A percentile compares a stretch with the other conserved stretches of the same genome.
Evolutionary conservation across 805 yeast species (phyloP).

Genomic region (Cyberlindnera maritima): DNA sequence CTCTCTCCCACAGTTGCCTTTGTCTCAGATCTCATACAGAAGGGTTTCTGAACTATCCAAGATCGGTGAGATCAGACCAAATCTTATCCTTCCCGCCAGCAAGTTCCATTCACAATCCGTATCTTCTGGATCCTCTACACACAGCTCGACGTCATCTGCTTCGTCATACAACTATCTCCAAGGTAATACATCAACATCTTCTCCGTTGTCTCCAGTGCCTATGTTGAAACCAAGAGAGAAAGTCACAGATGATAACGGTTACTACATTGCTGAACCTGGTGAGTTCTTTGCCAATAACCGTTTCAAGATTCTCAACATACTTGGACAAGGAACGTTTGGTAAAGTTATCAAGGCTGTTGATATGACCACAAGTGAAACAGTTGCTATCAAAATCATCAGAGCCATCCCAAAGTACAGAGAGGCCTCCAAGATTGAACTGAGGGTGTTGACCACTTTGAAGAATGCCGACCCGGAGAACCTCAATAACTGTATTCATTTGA

Average conservation of each 20-base stretch:
- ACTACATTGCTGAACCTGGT: constrained; percentile 59
- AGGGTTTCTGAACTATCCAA: constrained; percentile 35
- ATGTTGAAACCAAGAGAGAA: constrained; percentile 9
- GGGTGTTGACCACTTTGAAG: constrained; percentile 74
- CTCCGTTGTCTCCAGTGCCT: constrained; percentile 23
- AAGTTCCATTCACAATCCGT: constrained; percentile 1
- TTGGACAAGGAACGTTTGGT: constrained; percentile 94
- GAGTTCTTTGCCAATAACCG: constrained; percentile 68
- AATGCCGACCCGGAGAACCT: constrained; percentile 60
- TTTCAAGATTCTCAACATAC: constrained; percentile 59
- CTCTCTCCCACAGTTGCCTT: constrained; percentile 52
- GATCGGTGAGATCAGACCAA: constrained; percentile 42
- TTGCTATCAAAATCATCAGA: constrained; percentile 90
- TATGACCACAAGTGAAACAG: constrained; percentile 45
- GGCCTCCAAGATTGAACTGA: constrained; percentile 88
- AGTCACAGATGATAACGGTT: constrained; percentile 51
- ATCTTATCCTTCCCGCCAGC: constrained; percentile 20
- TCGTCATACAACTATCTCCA: constrained; percentile 8
- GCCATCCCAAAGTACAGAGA: constrained; percentile 93
- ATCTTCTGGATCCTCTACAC: constrained; percentile 6
- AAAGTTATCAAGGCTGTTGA: constrained; percentile 87
- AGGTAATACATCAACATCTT: constrained; percentile 6
- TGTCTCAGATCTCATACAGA: constrained; percentile 42
- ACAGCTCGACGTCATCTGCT: constrained; percentile 9
- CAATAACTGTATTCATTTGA: constrained; percentile 79